phyloP scores from a whole-genome alignment of 2,329 filamentous ascomycete species.

The Penicillium sp. region DNA sequence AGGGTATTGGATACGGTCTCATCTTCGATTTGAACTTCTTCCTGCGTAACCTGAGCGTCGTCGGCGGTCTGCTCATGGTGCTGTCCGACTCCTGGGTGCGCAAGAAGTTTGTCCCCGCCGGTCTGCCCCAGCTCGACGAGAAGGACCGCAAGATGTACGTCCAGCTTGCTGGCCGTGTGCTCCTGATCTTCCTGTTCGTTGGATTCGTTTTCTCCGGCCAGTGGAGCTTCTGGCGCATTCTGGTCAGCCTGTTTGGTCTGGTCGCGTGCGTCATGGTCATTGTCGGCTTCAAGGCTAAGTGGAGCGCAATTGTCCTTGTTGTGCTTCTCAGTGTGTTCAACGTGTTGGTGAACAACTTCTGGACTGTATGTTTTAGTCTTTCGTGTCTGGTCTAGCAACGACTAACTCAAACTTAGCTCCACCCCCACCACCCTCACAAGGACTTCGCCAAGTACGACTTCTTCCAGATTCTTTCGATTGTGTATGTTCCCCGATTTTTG shows the following conservation, averaged over 20 bases:
- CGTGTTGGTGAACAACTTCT: constrained; percentile 98
- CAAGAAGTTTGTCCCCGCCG: constrained; percentile 95
- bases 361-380: constrained; percentile 74
- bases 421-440: constrained; percentile 98
- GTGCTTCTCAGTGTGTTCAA: constrained; percentile 97
- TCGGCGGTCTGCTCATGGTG: constrained; percentile 96
- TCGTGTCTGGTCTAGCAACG: not conserved
- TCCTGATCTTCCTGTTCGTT: constrained; percentile 96
- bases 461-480: constrained; percentile 99
- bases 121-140: constrained; percentile 90
- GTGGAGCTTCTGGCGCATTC: constrained; percentile 84
- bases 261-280: constrained; percentile 97
- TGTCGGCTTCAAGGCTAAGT: constrained; percentile 99
- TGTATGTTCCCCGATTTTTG: constrained; percentile 53
- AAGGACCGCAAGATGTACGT: constrained; percentile 99
- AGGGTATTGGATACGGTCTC: constrained; percentile 93
- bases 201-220: constrained; percentile 94
- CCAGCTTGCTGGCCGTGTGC: constrained; percentile 90
- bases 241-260: constrained; percentile 81
- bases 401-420: constrained; percentile 61
- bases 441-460: constrained; percentile 99
- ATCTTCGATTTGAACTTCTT: constrained; percentile 99
- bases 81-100: constrained; percentile 96
- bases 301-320: constrained; percentile 91
- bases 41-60: constrained; percentile 95